phyloP scores from a whole-genome alignment of 345 rosid species.

The Gossypium ekmanianum region DNA sequence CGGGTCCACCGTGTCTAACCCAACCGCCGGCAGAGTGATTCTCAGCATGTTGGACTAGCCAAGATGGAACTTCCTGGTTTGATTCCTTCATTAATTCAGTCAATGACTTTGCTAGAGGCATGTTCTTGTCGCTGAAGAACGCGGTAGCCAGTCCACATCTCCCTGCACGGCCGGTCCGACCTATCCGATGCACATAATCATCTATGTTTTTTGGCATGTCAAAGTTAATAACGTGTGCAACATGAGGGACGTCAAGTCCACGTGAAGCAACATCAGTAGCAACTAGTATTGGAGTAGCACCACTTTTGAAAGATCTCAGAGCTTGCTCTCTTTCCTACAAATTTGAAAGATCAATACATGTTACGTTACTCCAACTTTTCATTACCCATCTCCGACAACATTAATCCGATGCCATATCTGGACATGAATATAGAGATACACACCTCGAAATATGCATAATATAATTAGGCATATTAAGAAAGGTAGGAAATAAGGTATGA shows the following conservation, averaged over 20 bases:
- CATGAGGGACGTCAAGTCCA: conserved; percentile 94
- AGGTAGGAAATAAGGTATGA: neutral
- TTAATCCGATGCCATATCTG: too few relatives aligned
- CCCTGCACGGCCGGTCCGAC: conserved; percentile 96
- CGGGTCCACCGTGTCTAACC: conserved; percentile 16
- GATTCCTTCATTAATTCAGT: conserved; percentile 87
- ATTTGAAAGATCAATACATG: neutral
- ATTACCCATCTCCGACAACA: neutral
- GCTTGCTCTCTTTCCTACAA: conserved; percentile 93
- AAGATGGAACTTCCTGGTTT: conserved; percentile 89
- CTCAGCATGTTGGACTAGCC: conserved; percentile 77
- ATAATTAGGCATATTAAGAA: neutral
- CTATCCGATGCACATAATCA: conserved; percentile 94
- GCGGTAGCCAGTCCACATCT: conserved; percentile 91
- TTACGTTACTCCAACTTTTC: neutral
- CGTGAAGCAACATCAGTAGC: conserved; percentile 96
- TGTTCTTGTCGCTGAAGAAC: conserved; percentile 78
- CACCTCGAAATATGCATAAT: conserved; percentile 7
- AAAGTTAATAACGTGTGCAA: conserved; percentile 89
- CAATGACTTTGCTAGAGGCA: conserved; percentile 62
- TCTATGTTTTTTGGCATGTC: conserved; percentile 96
- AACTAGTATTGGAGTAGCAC: conserved; percentile 83
- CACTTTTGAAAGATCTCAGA: conserved; percentile 76
- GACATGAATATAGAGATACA: too few relatives aligned
- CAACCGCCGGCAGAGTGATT: conserved; percentile 30